These are phyloP conservation scores for Solanum hybrid DNA, from an alignment of 305 asterid species.

Conservation along the genomic window DNA sequence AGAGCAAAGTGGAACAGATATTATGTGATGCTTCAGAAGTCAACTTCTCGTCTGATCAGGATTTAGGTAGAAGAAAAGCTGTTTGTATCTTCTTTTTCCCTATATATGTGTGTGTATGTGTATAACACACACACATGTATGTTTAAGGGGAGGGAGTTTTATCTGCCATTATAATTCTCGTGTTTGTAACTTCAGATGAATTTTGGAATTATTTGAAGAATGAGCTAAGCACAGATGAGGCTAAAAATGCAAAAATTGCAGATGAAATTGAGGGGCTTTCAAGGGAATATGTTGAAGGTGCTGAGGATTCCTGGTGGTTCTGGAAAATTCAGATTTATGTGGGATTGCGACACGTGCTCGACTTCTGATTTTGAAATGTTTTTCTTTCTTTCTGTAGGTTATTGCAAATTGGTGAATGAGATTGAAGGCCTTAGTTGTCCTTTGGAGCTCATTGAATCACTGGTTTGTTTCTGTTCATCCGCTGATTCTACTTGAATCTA, in stretches of 20 bases:
- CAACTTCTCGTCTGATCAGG: conserved; percentile 31
- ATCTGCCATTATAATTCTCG: not conserved
- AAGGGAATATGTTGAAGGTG: conserved; percentile 46
- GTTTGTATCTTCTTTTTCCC: not conserved
- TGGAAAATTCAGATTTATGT: not conserved
- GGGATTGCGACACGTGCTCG: not conserved
- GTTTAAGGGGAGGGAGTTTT: not conserved
- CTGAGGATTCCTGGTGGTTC: not conserved
- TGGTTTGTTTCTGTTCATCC: conserved; percentile 33
- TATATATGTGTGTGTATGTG: not conserved
- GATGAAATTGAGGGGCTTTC: conserved; percentile 49
- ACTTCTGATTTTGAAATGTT: not conserved
- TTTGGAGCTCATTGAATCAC: conserved; percentile 47
- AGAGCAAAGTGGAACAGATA: conserved; percentile 39
- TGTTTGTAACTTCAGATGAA: conserved; percentile 32
- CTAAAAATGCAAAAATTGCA: conserved; percentile 36
- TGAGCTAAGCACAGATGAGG: conserved; percentile 45
- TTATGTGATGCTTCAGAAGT: conserved; percentile 33
- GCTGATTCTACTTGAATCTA: conserved; percentile 1
- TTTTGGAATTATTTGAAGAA: conserved; percentile 38
- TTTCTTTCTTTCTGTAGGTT: conserved; percentile 29
- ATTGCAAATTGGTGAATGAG: conserved; percentile 40
- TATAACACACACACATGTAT: not conserved
- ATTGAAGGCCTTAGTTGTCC: conserved; percentile 51
- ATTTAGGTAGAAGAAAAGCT: conserved; percentile 29